Evolutionary conservation across 108 stramenopile genomes (phyloP), one percentile per base, ranked within the genome.

Genomic region (Epipyxis sp.): DNA sequence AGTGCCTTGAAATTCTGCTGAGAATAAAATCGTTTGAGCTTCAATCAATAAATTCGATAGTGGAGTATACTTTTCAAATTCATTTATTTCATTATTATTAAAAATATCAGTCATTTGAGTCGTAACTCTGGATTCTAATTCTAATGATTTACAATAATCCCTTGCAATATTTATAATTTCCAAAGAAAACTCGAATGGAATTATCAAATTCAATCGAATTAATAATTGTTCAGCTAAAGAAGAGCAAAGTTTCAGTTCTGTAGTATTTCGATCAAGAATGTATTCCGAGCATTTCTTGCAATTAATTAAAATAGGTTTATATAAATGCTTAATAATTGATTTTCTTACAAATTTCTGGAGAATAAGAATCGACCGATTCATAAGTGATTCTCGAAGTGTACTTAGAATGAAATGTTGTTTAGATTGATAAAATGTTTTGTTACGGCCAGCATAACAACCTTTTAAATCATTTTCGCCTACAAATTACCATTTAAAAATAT

Each of bases 341-440:
- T 42, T 27, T 37, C 71, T 37, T 35, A 32, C 20, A 3, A 29
- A 3, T 27, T 10, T 37, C 34, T 74, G 71, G n/a, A 74, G 34
- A 29, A 37, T 6, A 39, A 39, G 6, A 39, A 6, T 10, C 3
- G 71, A 20, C 35, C 20, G 16, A 37, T 68, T 41, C 20, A 68
- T 37, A 25, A 68, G 39, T 16, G 20, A 25, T 68, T 68, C 40
- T 37, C 65, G 65, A 16, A 25, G 16, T 32, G 16, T 10, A 10
- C 25, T 27, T 37, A 74, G 34, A 3, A 54, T 42, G 25, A 37
- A 42, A 37, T 74, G 71, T 37, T 74, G n/a, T n/a, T 27, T 27
- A 34, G 50, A 37, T 29, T 42, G 71, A 42, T 74, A 74, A 37
- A 74, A 74, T 27, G 42, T 57, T 42, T 54, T 74, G 27, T 37